A percentile compares a stretch with the other conserved stretches of the same genome.
Evolutionary conservation across 129 eudicot genomes (phyloP).

Genomic region (Erigeron canadensis): DNA sequence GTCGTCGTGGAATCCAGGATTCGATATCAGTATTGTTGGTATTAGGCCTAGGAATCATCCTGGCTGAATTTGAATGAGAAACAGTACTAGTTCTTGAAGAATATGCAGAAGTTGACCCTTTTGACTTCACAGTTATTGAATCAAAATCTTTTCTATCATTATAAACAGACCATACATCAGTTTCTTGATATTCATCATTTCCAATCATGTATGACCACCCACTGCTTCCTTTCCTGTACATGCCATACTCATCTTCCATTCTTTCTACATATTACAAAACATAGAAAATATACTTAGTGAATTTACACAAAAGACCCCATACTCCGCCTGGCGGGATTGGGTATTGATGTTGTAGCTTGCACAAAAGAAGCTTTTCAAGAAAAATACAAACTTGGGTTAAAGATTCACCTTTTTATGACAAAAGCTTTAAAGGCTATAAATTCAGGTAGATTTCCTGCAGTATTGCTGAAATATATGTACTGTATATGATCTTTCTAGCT

Average conservation of each 20-base stretch:
- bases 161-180: conserved; percentile 66
- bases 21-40: conserved; percentile 28
- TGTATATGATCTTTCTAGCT: conserved; percentile 7
- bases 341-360: background rate
- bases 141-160: conserved; percentile 32
- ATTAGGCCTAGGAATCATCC: conserved; percentile 56
- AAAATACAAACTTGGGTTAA: conserved; percentile 9
- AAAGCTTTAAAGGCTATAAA: background rate
- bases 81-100: conserved; percentile 31
- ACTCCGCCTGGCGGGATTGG: no score
- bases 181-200: conserved; percentile 68
- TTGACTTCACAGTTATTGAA: conserved; percentile 23
- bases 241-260: conserved; percentile 45
- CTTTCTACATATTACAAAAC: conserved; percentile 13
- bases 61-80: conserved; percentile 46
- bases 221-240: conserved; percentile 58
- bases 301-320: background rate
- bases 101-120: conserved; percentile 24
- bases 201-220: conserved; percentile 54
- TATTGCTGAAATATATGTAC: conserved; percentile 4
- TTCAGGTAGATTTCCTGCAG: conserved; percentile 14
- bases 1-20: conserved; percentile 39
- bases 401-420: conserved; percentile 22
- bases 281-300: background rate
- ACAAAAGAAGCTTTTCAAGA: background rate